Evolutionary conservation across 2,329 filamentous ascomycete genomes (phyloP).

Genomic region (Beauveria medogensis): DNA sequence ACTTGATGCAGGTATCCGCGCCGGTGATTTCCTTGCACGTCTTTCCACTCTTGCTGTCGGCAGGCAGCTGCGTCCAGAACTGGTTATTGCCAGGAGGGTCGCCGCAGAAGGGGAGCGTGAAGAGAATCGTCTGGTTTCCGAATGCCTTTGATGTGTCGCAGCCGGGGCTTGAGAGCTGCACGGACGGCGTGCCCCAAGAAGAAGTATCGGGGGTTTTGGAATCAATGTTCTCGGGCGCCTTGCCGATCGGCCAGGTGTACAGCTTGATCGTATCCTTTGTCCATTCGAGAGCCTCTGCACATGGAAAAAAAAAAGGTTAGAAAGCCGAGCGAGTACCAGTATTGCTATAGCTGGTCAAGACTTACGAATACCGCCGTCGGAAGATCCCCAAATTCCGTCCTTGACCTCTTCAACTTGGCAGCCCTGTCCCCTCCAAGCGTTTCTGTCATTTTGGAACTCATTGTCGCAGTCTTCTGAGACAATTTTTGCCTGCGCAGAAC

Average conservation of each 20-base stretch:
- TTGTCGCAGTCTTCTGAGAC: too few species aligned
- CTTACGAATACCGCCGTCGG: not conserved
- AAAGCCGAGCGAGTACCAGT: too few species aligned
- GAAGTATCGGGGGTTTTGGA: not conserved
- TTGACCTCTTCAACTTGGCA: not conserved
- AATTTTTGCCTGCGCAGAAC: too few species aligned
- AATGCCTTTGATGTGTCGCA: conserved; percentile 1
- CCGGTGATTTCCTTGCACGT: conserved; percentile 3
- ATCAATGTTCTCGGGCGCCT: conserved; percentile 22
- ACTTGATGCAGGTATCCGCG: not conserved
- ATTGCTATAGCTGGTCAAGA: too few species aligned
- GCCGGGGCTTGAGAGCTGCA: not conserved
- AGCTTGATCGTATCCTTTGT: conserved; percentile 27
- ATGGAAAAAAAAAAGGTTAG: too few species aligned
- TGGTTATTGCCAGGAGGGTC: not conserved
- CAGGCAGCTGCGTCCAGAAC: not conserved
- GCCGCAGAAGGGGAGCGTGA: conserved; percentile 5
- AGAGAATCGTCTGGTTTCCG: not conserved
- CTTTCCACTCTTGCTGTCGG: not conserved
- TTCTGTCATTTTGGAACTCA: too few species aligned
- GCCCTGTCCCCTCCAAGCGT: too few species aligned
- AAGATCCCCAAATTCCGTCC: conserved; percentile 2
- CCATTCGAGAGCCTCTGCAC: conserved; percentile 28
- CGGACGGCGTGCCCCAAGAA: conserved; percentile 3
- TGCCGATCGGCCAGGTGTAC: conserved; percentile 25